A percentile compares a stretch with the other conserved stretches of the same genome.
Conservation (phyloP, 768 basidiomycete species). For the Psilocybe subaeruginosa region DNA sequence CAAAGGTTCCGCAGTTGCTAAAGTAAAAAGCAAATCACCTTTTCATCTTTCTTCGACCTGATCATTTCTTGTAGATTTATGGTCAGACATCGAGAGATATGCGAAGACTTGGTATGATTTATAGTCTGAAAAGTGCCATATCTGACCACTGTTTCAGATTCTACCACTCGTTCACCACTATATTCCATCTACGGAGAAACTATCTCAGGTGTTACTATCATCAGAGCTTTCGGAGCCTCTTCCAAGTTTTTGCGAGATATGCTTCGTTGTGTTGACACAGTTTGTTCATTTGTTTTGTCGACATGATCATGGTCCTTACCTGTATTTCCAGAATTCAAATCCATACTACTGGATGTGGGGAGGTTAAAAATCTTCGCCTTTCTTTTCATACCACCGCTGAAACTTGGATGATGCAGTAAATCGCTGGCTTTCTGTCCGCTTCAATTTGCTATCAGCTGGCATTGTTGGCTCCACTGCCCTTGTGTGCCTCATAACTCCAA, state of each 20-base stretch:
- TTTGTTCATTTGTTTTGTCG: conserved; percentile 35
- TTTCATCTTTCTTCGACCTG: neutral
- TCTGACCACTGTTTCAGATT: conserved; percentile 24
- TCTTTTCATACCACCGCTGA: neutral
- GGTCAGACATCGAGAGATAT: conserved; percentile 85
- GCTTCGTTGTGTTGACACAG: conserved; percentile 81
- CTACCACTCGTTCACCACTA: conserved; percentile 40
- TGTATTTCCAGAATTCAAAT: conserved; percentile 51
- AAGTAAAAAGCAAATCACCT: conserved; percentile 26
- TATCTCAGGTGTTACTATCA: conserved; percentile 43
- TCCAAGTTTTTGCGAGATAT: conserved; percentile 87
- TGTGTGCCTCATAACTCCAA: conserved; percentile 70
- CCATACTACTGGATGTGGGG: conserved; percentile 95
- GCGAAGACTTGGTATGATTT: conserved; percentile 65
- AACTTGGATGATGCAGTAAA: conserved; percentile 58
- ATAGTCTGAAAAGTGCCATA: neutral
- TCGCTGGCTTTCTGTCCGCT: conserved; percentile 88
- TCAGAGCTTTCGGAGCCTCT: conserved; percentile 87
- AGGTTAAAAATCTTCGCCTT: conserved; percentile 41
- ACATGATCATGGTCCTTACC: neutral
- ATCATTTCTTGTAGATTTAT: conserved; percentile 34
- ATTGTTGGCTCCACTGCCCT: conserved; percentile 70
- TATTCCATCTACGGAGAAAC: conserved; percentile 50
- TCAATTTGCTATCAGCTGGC: conserved; percentile 66
- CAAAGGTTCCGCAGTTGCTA: conserved; percentile 32